These are phyloP conservation scores for Aspergillus ostianus DNA, from an alignment of 495 filamentous ascomycete genomes.

Conservation along the genomic window DNA sequence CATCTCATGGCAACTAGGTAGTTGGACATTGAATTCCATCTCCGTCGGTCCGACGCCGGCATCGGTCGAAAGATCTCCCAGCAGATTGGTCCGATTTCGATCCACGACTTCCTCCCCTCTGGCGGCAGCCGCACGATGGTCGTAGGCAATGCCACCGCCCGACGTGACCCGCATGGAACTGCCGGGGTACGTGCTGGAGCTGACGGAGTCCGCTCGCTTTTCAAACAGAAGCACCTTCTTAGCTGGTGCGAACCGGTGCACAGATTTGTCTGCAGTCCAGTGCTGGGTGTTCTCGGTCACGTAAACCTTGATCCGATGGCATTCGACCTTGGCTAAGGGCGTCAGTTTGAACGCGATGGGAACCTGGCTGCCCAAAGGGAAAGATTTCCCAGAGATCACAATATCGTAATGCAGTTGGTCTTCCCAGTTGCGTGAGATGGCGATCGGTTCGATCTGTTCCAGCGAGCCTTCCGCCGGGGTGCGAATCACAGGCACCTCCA, in stretches of 20 bases:
- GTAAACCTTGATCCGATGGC: conserved; percentile 93
- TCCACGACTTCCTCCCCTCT: conserved; percentile 57
- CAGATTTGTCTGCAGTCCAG: conserved; percentile 81
- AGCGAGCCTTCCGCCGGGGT: conserved; percentile 88
- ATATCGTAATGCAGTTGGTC: conserved; percentile 99
- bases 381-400: conserved; percentile 97
- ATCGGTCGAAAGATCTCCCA: conserved; percentile 74
- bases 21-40: conserved; percentile 94
- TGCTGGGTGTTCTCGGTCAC: conserved; percentile 95
- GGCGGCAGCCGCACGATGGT: conserved; percentile 57
- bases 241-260: conserved; percentile 79
- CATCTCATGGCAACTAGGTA: conserved; percentile 91
- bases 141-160: conserved; percentile 77
- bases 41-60: conserved; percentile 80
- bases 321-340: conserved; percentile 92
- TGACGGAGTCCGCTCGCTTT: conserved; percentile 79
- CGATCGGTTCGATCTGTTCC: conserved; percentile 93
- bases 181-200: conserved; percentile 72
- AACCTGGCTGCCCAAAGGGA: conserved; percentile 86
- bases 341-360: conserved; percentile 98
- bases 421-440: conserved; percentile 95
- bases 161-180: conserved; percentile 77
- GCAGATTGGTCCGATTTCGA: conserved; percentile 61
- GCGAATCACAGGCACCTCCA: conserved; percentile 84
- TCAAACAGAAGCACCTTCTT: conserved; percentile 88